Evolutionary conservation across 2,329 filamentous ascomycete species (phyloP), one percentile per base, ranked within the genome.

Genomic region (Alternaria brassicae): DNA sequence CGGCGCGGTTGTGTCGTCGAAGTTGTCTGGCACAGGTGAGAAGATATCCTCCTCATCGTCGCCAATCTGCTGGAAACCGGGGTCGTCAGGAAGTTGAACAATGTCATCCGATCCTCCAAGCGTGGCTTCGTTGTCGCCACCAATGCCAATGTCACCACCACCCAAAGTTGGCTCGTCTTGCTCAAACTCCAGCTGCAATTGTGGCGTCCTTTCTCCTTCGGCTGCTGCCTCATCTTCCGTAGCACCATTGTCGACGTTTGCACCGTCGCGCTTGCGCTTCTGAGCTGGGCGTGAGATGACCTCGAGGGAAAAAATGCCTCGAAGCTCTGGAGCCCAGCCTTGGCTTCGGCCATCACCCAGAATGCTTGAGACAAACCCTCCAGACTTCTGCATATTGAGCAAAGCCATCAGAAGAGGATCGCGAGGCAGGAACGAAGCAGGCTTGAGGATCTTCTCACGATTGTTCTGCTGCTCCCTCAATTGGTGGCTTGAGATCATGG

Each of bases 211-310:
- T 60, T 85, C 83, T 27, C 83, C 63, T 37, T 60, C 66, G 10
- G 58, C 69, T 17, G 67, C 84, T 30, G 84, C 83, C 53, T 86
- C 84, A 51, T 86, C 87, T 50, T 86, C 85, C 44, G 90, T 88
- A 63, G 84, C 86, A 21, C 90, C 91, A 63, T 95, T 85, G 71
- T 94, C 92, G 42, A 90, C 91, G 64, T 95, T 87, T 23, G 91
- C 93, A 70, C 90, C 93, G 72, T 97, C 93, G 41, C 95, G 89
- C 84, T 99, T 99, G 59, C 95, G 88, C 85, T 98, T 99, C 61
- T 96, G 92, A 58, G 88, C 90, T 40, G 89, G 85, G 57, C 88
- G 88, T 61, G 89, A 89, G 15, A 96, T 85, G 13, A 91, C 85
- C 65, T 96, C 92, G 40, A 97, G 83, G 1, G 93, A 96, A n/a